Evolutionary conservation across 345 rosid genomes (phyloP).

Genomic region (Corymbia maculata): DNA sequence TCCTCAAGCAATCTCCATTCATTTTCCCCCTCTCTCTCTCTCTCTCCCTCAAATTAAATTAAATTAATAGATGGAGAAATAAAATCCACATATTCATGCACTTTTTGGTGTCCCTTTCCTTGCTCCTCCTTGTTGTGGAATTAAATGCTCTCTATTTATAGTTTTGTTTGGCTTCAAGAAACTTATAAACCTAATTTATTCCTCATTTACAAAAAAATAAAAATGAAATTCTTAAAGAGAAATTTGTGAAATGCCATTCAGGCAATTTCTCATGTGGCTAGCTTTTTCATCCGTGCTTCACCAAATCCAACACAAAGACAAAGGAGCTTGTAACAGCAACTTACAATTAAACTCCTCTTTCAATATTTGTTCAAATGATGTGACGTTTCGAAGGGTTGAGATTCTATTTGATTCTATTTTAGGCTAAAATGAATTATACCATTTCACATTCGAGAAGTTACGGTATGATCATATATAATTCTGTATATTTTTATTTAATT

Average conservation of each 20-base stretch:
- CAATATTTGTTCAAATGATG: rapidly evolving
- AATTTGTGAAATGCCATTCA: rapidly evolving
- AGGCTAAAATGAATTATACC: no score
- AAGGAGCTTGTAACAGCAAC: no score
- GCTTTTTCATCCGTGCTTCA: neutral
- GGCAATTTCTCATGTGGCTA: rapidly evolving
- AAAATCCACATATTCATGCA: neutral
- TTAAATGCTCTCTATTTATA: neutral
- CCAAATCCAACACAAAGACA: rapidly evolving
- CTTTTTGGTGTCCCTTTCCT: neutral
- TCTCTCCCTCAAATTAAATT: neutral
- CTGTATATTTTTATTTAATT: neutral
- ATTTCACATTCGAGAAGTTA: neutral
- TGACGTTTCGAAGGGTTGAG: rapidly evolving
- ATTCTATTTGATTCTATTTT: neutral
- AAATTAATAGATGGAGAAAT: neutral
- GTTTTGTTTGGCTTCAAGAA: neutral
- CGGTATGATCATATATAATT: no score
- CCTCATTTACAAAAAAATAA: neutral
- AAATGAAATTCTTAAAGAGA: neutral
- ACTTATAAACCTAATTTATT: neutral
- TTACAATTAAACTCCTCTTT: neutral
- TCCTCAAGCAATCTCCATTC: neutral
- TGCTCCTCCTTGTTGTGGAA: neutral
- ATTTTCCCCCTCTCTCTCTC: neutral